Evolutionary conservation across 331 rosid genomes (phyloP).

Genomic region (Acacia concinna): DNA sequence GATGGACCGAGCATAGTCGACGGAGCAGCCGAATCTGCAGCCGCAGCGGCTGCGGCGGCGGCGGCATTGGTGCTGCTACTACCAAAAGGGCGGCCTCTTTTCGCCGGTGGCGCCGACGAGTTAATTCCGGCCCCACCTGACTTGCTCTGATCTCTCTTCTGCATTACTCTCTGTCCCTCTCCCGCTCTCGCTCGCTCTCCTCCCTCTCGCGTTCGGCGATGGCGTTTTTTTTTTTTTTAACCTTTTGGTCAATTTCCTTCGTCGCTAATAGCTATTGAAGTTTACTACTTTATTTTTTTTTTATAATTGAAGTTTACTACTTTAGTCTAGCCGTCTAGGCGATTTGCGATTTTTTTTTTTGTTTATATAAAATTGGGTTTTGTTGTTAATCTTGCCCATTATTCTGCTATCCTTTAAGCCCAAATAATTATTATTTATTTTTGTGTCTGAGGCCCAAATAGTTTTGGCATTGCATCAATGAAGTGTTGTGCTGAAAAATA

Average conservation of each 20-base stretch:
- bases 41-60: constrained; percentile 50
- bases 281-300: too few relatives aligned
- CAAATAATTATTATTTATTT: background rate
- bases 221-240: background rate
- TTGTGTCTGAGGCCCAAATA: background rate
- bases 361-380: background rate
- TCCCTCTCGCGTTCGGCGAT: background rate
- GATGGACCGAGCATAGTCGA: constrained; percentile 90
- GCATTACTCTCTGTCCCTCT: constrained; percentile 42
- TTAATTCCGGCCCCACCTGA: constrained; percentile 64
- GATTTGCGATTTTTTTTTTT: background rate
- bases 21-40: constrained; percentile 72
- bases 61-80: constrained; percentile 67
- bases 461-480: background rate
- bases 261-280: background rate
- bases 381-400: background rate
- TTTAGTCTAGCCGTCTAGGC: too few relatives aligned
- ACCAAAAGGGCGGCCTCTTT: constrained; percentile 94
- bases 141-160: constrained; percentile 90
- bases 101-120: constrained; percentile 70
- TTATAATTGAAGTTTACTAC: background rate
- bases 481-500: background rate
- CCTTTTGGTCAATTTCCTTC: background rate
- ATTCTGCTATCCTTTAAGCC: background rate
- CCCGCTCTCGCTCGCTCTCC: too few relatives aligned